phyloP scores from a whole-genome alignment of 371 early-diverging fungal genomes.

The Mucor circinelloides region DNA sequence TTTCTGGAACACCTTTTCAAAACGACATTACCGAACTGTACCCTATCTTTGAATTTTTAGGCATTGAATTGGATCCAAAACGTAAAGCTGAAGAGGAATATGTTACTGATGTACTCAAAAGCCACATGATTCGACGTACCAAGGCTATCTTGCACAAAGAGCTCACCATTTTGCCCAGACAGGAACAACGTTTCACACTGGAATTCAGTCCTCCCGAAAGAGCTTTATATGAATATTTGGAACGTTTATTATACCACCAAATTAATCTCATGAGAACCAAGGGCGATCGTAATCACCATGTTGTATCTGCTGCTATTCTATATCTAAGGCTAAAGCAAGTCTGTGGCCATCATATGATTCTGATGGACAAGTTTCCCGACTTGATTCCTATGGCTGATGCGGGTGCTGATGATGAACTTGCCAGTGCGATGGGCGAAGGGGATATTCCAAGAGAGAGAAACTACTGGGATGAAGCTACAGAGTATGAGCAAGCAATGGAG shows the following conservation, averaged over 20 bases:
- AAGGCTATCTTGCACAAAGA: conserved; percentile 23
- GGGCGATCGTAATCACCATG: conserved; percentile 15
- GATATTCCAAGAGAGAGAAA: conserved; percentile 11
- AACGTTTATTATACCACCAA: conserved; percentile 36
- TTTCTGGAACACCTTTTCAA: conserved; percentile 84
- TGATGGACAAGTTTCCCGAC: conserved; percentile 41
- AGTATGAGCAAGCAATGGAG: conserved; percentile 29
- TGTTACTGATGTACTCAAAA: conserved; percentile 28
- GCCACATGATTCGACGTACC: conserved; percentile 45
- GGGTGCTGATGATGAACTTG: conserved; percentile 4
- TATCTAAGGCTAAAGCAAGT: conserved; percentile 49
- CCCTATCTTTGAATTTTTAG: conserved; percentile 41
- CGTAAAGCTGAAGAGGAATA: conserved; percentile 31
- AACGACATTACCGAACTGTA: conserved; percentile 42
- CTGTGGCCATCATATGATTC: conserved; percentile 41
- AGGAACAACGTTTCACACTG: conserved; percentile 35
- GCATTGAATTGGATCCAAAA: conserved; percentile 22
- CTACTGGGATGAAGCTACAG: conserved; percentile 27
- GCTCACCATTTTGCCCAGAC: conserved; percentile 36
- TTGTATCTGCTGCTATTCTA: conserved; percentile 26
- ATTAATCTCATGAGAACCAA: conserved; percentile 7
- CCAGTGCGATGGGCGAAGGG: background rate
- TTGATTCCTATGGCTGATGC: conserved; percentile 31
- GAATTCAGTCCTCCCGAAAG: conserved; percentile 40
- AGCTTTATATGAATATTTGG: conserved; percentile 48